Evolutionary conservation across 148 eudicot species (phyloP), one percentile per base, ranked within the genome.

Genomic region (Fallopia convolvulus): DNA sequence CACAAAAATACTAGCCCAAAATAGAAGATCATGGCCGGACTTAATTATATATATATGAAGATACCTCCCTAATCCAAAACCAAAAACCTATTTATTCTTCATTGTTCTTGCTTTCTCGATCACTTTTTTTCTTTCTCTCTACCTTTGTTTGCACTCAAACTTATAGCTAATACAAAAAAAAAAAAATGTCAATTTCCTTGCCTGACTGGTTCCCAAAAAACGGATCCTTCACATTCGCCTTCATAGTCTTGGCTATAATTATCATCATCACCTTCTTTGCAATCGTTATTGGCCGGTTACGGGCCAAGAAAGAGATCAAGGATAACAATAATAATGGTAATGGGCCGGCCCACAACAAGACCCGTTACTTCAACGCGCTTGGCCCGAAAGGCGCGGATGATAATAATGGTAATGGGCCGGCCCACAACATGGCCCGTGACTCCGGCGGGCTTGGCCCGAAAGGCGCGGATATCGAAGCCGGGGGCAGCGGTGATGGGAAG

Each of bases 221-320:
- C 33, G 97, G 94, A n/a, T 93, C 97, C 12, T 91, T 88, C 30
- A 89, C 89, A 20, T 77, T 88, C 33, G 97, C 91, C 17, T 91
- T 93, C 79, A 81, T 87, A 6, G 93, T 93, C 80, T 79, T 93
- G 52, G 97, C 89, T 0, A 81, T 88, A 40, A 89, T 94, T 46
- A 50, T 94, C 9, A 90, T 84, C 20, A 73, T 91, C 0, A 89
- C 97, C 0, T 88, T 87, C 18, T 36, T 90, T 3, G 90, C 94
- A n/a, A 88, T 93, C 65, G 84, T 85, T 30, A 75, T 94, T 18
- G 94, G 94, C 50, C 80, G 97, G 49, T 70, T 26, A 1, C 30
- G 30, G 30, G 30, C 30, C 30, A 26, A 26, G 30, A 26, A 26
- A 26, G 30, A 26, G 30, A 26, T 26, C 30, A 26, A 26, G 30